These are phyloP conservation scores for Penicillium polonicum DNA, from an alignment of 2,329 filamentous ascomycete species.

Conservation along the genomic window DNA sequence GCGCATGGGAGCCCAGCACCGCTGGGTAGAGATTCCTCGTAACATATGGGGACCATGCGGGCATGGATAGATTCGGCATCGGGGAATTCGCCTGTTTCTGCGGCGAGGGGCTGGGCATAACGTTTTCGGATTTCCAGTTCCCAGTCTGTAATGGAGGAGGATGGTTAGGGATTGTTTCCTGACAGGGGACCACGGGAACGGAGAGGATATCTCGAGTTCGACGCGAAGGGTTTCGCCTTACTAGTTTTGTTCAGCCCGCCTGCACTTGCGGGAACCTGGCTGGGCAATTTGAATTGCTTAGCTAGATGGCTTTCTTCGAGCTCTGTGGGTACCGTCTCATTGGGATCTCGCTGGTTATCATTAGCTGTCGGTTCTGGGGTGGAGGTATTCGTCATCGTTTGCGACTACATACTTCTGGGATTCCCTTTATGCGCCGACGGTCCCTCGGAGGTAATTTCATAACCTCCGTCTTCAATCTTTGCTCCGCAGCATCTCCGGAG, in stretches of 20 bases:
- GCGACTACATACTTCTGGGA: conserved; percentile 46
- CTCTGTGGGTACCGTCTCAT: conserved; percentile 32
- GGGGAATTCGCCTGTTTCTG: conserved; percentile 63
- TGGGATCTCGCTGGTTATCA: conserved; percentile 36
- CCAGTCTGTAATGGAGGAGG: conserved; percentile 48
- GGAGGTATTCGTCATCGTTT: not conserved
- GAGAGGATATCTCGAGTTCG: conserved; percentile 5
- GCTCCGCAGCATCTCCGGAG: conserved; percentile 61
- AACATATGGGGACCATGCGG: conserved; percentile 65
- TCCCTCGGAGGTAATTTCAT: conserved; percentile 63
- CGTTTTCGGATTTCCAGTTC: conserved; percentile 65
- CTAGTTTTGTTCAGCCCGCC: conserved; percentile 77
- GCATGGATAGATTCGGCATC: conserved; percentile 56
- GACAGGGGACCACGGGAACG: conserved; percentile 1
- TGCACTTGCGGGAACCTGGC: conserved; percentile 66
- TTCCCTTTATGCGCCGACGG: conserved; percentile 57
- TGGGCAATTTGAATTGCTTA: conserved; percentile 52
- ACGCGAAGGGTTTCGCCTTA: conserved; percentile 45
- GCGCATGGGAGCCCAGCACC: conserved; percentile 55
- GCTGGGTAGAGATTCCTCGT: conserved; percentile 60
- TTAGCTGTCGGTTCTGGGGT: not conserved
- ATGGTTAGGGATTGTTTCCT: conserved; percentile 17
- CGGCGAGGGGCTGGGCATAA: conserved; percentile 60
- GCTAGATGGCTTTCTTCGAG: conserved; percentile 47
- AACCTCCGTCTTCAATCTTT: conserved; percentile 62